These are phyloP conservation scores for Lactifluus subvellereus DNA, from an alignment of 768 basidiomycete genomes.

Conservation along the genomic window DNA sequence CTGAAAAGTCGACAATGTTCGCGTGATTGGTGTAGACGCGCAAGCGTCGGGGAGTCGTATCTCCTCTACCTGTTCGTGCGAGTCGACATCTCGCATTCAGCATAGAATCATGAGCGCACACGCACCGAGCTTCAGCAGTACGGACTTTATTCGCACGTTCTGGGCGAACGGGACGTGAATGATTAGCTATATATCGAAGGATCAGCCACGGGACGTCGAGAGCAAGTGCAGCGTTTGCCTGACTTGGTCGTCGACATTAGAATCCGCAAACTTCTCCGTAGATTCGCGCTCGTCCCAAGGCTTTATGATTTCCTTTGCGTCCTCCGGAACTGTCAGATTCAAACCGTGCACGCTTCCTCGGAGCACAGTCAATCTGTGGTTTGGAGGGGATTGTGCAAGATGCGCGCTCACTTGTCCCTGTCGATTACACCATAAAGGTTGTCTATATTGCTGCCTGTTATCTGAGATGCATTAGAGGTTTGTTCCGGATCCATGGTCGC, in stretches of 20 bases:
- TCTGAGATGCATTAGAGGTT: conserved; percentile 42
- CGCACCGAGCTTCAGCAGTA: conserved; percentile 70
- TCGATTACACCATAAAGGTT: conserved; percentile 60
- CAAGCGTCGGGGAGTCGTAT: conserved; percentile 66
- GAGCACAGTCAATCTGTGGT: conserved; percentile 13
- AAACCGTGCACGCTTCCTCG: conserved; percentile 66
- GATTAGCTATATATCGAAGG: conserved; percentile 54
- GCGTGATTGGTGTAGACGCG: conserved; percentile 69
- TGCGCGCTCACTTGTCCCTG: conserved; percentile 44
- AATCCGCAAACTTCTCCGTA: conserved; percentile 58
- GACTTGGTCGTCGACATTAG: conserved; percentile 84
- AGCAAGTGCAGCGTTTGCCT: conserved; percentile 7
- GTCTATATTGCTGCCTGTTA: conserved; percentile 43
- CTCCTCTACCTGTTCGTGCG: conserved; percentile 56
- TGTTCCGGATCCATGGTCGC: conserved; percentile 14
- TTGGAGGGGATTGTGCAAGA: background rate
- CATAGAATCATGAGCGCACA: conserved; percentile 7
- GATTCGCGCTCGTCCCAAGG: conserved; percentile 77
- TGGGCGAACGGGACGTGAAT: conserved; percentile 77
- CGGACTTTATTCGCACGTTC: conserved; percentile 67
- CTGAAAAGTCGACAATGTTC: conserved; percentile 71
- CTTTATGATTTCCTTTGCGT: conserved; percentile 71
- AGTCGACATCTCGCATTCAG: conserved; percentile 7
- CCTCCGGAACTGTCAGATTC: conserved; percentile 75
- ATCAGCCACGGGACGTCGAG: conserved; percentile 1